Evolutionary conservation across 495 filamentous ascomycete genomes (phyloP), one percentile per base, ranked within the genome.

Genomic region (Apiosordaria backusii): DNA sequence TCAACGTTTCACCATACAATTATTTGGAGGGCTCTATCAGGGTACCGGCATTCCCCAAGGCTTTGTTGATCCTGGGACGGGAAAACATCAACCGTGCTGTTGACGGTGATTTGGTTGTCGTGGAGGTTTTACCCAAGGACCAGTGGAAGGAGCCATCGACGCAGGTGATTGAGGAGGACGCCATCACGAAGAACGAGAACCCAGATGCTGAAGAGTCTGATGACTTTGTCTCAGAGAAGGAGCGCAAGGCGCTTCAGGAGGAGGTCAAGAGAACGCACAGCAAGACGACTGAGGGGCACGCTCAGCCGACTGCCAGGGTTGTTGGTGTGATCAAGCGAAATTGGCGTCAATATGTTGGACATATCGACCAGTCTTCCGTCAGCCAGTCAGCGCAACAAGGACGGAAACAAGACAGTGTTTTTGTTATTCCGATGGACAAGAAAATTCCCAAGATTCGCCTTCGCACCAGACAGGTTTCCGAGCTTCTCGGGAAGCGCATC

Each of bases 301-400:
- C 92, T 13, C 92, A 97, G 66, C 95, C 95, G 26, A 98, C 95
- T 22, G 96, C 96, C 15, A 89, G 85, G 75, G 91, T 98, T 21
- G 95, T 98, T 50, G 95, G 95, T 61, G 81, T 99, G 29, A 85
- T 94, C 69, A 97, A 97, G 76, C 85, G 96, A 45, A 97, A 97
- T 74, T 99, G 95, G 95, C 85, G 95, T 35, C 96, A 98, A 74
- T 97, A 98, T 71, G 95, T 99, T 45, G 95, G 95, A 15, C 92
- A 97, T 76, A 85, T 99, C 63, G 95, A 99, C 73, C 86, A 89
- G 19, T 90, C 87, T 16, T 97, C 96, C 16, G 89, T 92, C 50
- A 86, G 89, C 61, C 84, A 89, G 19, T 84, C 87, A 21, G 82
- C 80, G 4, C 88, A 85, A 52, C 86, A 92, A 64, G 89, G 91